phyloP scores from a whole-genome alignment of 23 red algal species.

The Chondrus crispus region DNA sequence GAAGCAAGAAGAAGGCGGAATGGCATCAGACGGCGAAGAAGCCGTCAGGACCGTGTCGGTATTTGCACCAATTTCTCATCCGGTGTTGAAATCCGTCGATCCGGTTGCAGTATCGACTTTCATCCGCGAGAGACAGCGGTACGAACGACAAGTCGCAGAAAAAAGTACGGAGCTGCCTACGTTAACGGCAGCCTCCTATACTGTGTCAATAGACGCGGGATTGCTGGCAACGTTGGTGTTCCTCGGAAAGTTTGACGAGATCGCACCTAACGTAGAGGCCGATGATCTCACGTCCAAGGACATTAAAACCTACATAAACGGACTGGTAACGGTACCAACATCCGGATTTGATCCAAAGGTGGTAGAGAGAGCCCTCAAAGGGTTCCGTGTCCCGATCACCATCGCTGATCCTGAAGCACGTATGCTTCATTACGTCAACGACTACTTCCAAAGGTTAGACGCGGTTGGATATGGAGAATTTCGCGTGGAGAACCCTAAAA shows the following conservation, averaged over 20 bases:
- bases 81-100: background rate
- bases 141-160: background rate
- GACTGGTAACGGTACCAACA: background rate
- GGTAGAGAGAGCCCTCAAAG: background rate
- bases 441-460: background rate
- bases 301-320: background rate
- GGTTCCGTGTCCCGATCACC: background rate
- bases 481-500: background rate
- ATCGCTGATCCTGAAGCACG: background rate
- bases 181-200: background rate
- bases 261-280: background rate
- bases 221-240: slow-evolving; percentile 20
- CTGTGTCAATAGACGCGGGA: background rate
- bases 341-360: background rate
- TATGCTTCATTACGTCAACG: background rate
- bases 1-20: too few species aligned
- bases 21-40: too few species aligned
- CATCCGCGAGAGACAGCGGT: background rate
- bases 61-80: background rate
- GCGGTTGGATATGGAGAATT: background rate
- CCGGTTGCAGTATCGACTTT: background rate
- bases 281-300: background rate
- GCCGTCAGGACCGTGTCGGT: too few species aligned
- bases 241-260: slow-evolving; percentile 9
- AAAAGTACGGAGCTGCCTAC: background rate